phyloP scores from a whole-genome alignment of 495 filamentous ascomycete genomes.

The Chaetomium cochliodes region DNA sequence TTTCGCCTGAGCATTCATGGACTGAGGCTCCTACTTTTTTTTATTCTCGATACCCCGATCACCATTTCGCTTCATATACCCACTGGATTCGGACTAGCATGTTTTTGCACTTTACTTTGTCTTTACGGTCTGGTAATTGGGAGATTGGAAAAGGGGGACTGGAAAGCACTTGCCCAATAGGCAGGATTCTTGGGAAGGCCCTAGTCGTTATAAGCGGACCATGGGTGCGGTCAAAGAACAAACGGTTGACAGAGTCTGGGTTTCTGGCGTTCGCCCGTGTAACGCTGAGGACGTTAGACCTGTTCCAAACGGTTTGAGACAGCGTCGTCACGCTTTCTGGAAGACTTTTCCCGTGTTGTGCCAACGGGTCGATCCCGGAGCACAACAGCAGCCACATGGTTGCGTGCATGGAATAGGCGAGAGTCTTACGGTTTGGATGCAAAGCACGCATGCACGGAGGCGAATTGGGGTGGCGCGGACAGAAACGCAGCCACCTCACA shows the following conservation, averaged over 20 bases:
- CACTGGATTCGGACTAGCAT: constrained; percentile 14
- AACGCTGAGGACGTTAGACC: background rate
- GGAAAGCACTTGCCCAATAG: background rate
- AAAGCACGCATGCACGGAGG: background rate
- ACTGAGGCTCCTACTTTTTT: constrained; percentile 16
- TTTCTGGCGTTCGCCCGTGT: background rate
- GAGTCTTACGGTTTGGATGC: background rate
- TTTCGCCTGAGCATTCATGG: constrained; percentile 9
- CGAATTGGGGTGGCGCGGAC: too few species aligned
- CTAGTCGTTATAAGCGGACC: background rate
- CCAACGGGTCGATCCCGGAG: background rate
- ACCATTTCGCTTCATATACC: constrained; percentile 23
- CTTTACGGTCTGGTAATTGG: constrained; percentile 2
- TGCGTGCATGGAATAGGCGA: background rate
- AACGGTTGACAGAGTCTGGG: background rate
- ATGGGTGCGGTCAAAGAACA: background rate
- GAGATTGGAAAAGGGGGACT: constrained; percentile 7
- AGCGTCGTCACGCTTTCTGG: background rate
- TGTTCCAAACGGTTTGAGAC: background rate
- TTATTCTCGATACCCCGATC: constrained; percentile 15
- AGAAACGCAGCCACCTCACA: background rate
- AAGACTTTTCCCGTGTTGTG: background rate
- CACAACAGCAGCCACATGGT: background rate
- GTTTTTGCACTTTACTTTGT: constrained; percentile 5
- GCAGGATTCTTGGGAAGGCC: background rate